Base-by-base conservation (phyloP, 1,284 basidiomycete species). In the Leccinum pachyderme region DNA sequence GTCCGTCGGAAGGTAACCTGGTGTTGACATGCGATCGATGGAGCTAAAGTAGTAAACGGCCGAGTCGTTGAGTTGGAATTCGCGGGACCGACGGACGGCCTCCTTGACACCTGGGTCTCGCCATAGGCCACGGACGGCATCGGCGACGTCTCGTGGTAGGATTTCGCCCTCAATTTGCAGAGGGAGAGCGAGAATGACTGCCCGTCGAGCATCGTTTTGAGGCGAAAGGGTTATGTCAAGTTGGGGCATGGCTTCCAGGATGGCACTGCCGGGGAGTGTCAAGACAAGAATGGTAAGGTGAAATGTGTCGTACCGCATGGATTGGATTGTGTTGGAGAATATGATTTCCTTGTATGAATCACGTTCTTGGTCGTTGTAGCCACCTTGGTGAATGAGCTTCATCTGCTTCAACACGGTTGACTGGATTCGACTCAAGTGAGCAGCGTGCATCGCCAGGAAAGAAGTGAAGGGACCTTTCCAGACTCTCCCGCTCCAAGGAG, bases 341-440 rank as follows among this genome's bases (percentile, higher is more conserved):
- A 98, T 95, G 68, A 98, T 98, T 75, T 98, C 95, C 74, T 94
- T 94, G 83, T 97, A 98, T 41, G 90, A 92, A 61, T 96, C 93
- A 49, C 95, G 81, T 75, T 99, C 96, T 63, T 88, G 85, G 56
- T 89, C 85, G 60, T 91, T 93, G 80, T 98, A 98, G 2, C 94
- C 87, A 56, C 89, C 90, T 58, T 91, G 89, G 72, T 96, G 91
- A 57, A 97, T 96, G 71, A 96, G 85, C 70, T 95, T 93, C 94
- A 96, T 96, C 75, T 96, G 94, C 76, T 97, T 96, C 59, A 97
- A 80, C 25, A 97, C 90, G 2, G 94, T 96, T 24, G 92, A 95
- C 84, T 94, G 63, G 33, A 47, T 35, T 33, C 49, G 47, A 25
- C 11, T 32, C 7, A 9, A 28, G 32, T 63, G 52, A 59, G 49